A percentile compares a stretch with the other conserved stretches of the same genome.
Evolutionary conservation across 2,329 filamentous ascomycete genomes (phyloP).

Genomic region (Colletotrichum lindemuthianum): DNA sequence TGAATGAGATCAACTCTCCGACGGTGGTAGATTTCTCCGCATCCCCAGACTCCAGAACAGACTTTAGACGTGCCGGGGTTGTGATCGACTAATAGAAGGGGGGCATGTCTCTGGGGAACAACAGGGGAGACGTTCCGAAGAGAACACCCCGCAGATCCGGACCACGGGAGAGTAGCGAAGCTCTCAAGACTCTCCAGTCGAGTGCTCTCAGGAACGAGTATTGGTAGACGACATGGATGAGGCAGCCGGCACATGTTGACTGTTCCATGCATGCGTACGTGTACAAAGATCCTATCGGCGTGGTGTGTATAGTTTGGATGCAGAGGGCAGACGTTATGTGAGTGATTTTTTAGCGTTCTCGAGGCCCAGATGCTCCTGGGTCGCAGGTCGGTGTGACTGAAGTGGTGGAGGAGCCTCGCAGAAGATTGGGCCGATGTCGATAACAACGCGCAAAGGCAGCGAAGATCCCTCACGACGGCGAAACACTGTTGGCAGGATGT

Average conservation of each 20-base stretch:
- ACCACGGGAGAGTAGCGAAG: not conserved
- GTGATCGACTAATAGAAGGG: not conserved
- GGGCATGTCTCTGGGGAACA: constrained; percentile 14
- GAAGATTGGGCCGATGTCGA: constrained; percentile 24
- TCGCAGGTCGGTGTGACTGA: not conserved
- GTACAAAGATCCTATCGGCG: too few relatives aligned
- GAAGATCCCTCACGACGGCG: constrained; percentile 24
- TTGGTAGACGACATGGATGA: constrained; percentile 2
- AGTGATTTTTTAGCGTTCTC: constrained; percentile 2
- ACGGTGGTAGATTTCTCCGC: constrained; percentile 20
- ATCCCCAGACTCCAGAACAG: constrained; percentile 18
- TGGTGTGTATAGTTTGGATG: too few relatives aligned
- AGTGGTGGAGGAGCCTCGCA: not conserved
- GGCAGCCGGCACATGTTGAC: constrained; percentile 6
- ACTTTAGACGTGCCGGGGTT: constrained; percentile 15
- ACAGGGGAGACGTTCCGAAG: constrained; percentile 8
- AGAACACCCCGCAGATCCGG: constrained; percentile 28
- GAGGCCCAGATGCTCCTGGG: constrained; percentile 3
- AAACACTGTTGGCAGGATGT: constrained; percentile 9
- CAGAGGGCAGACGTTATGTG: constrained; percentile 13
- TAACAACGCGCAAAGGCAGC: constrained; percentile 7
- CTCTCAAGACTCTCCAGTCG: constrained; percentile 7
- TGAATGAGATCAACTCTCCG: constrained; percentile 22
- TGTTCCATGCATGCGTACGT: not conserved
- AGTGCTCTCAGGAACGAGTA: constrained; percentile 2